Evolutionary conservation across 1,284 basidiomycete genomes (phyloP).

Genomic region (Ustilago nuda): DNA sequence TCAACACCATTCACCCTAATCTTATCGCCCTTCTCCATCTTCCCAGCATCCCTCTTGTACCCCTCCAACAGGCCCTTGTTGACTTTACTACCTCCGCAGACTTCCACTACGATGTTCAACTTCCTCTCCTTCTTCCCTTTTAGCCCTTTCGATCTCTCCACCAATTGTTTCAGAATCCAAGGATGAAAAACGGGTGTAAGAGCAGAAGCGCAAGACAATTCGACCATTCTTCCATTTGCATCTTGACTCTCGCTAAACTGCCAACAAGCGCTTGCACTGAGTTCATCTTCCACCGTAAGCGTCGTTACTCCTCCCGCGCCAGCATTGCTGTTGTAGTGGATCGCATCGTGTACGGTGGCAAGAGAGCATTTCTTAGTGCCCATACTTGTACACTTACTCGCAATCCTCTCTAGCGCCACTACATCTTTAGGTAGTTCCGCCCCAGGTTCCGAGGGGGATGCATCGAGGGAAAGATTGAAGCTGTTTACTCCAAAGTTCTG

Average conservation of each 20-base stretch:
- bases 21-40: constrained; percentile 14
- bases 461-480: constrained; percentile 47
- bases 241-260: constrained; percentile 24
- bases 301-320: constrained; percentile 15
- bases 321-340: constrained; percentile 31
- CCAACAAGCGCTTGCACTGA: constrained; percentile 50
- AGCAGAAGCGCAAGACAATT: constrained; percentile 58
- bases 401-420: constrained; percentile 44
- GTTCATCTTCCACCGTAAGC: constrained; percentile 54
- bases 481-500: constrained; percentile 58
- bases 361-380: constrained; percentile 54
- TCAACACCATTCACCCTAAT: constrained; percentile 28
- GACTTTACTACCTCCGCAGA: constrained; percentile 62
- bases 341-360: constrained; percentile 39
- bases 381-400: constrained; percentile 62
- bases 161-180: constrained; percentile 31
- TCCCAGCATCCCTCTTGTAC: constrained; percentile 12
- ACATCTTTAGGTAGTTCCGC: constrained; percentile 6
- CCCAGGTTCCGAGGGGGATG: background rate
- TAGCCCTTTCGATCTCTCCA: constrained; percentile 9
- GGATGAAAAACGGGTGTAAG: constrained; percentile 54
- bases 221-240: constrained; percentile 46
- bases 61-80: constrained; percentile 18
- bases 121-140: constrained; percentile 9
- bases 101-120: constrained; percentile 56